These are phyloP conservation scores for Hibiscus trionum DNA, from an alignment of 345 rosid species.

Conservation along the genomic window DNA sequence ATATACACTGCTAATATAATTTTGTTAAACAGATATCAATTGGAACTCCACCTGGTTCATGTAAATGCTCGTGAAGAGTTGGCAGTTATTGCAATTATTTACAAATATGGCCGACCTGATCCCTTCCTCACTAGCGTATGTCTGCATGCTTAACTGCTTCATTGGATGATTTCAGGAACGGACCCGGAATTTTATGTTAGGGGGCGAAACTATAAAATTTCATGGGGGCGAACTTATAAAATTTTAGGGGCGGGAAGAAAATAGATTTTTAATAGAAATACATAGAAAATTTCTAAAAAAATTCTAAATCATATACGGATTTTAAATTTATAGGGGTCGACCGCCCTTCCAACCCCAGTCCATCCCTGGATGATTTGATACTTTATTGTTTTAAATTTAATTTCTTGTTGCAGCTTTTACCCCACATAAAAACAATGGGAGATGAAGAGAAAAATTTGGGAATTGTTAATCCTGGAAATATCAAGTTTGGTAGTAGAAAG, in stretches of 20 bases:
- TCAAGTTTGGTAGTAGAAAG: constrained; percentile 40
- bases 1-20: too few relatives aligned
- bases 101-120: constrained; percentile 48
- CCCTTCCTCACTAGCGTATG: constrained; percentile 45
- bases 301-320: too few relatives aligned
- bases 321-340: background rate
- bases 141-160: background rate
- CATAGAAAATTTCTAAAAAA: too few relatives aligned
- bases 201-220: too few relatives aligned
- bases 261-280: too few relatives aligned
- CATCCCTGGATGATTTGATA: too few relatives aligned
- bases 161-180: background rate
- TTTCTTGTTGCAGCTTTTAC: constrained; percentile 29
- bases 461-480: constrained; percentile 41
- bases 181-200: too few relatives aligned
- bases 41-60: constrained; percentile 73
- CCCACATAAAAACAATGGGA: constrained; percentile 26
- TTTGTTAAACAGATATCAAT: constrained; percentile 21
- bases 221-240: too few relatives aligned
- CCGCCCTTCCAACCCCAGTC: too few relatives aligned
- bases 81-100: constrained; percentile 53
- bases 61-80: constrained; percentile 16
- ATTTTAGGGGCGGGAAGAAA: too few relatives aligned
- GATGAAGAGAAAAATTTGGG: constrained; percentile 29
- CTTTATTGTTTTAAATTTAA: too few relatives aligned